A percentile compares a stretch with the other conserved stretches of the same genome.
Evolutionary conservation across 2,329 filamentous ascomycete genomes (phyloP).

Genomic region (Pestalotiopsis sp.): DNA sequence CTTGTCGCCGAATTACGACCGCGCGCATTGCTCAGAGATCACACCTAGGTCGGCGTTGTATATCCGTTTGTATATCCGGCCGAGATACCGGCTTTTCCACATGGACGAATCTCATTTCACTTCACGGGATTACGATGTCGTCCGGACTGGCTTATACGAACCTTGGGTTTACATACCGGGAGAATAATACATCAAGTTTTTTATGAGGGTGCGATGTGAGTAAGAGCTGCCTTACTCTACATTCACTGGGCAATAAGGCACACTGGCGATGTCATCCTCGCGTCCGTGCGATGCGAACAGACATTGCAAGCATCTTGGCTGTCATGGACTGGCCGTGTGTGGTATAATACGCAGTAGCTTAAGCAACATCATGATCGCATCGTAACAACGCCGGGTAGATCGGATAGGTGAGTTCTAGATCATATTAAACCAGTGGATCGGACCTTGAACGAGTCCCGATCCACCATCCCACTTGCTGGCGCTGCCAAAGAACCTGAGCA

Average conservation of each 20-base stretch:
- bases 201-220: no score
- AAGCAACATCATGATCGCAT: not conserved
- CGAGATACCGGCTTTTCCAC: not conserved
- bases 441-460: not conserved
- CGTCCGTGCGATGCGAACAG: no score
- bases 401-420: not conserved
- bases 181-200: no score
- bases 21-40: not conserved
- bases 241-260: no score
- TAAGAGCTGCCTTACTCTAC: no score
- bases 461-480: not conserved
- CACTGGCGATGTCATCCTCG: no score
- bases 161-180: no score
- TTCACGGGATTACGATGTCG: not conserved
- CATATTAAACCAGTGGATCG: not conserved
- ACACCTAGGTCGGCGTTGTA: not conserved
- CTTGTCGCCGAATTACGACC: not conserved
- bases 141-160: no score
- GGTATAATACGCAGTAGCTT: no score
- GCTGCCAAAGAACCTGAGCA: no score
- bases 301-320: no score
- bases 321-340: no score
- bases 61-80: not conserved
- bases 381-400: not conserved
- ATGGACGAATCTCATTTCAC: not conserved